Base-by-base conservation (phyloP, 1,139 yeast genomes). In the Saccharomyces uvarum region DNA sequence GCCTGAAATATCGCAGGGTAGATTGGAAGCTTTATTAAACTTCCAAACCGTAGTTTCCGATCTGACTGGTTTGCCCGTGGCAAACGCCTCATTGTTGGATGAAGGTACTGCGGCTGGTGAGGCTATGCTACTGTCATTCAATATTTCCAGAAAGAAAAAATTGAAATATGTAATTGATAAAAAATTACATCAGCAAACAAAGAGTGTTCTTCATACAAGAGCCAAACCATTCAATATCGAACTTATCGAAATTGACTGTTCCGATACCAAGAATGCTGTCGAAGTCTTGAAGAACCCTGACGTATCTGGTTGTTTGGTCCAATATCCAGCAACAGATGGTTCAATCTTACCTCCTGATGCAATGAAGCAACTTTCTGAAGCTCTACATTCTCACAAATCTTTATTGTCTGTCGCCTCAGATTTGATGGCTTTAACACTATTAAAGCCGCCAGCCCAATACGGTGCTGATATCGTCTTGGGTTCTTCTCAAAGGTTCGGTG, bases 81-180 rank as follows among this genome's bases (percentile, higher is more conserved):
- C 98, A 56, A 93, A 93, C 70, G 96, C 97, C 2, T 91, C 98
- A 2, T 76, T 93, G 56, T 78, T 93, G 63, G 99, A 93, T 71
- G 99, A 93, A 75, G 98, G 95, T 54, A 88, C 98, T 13, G 98
- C 99, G 28, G 99, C 98, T 19, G 97, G 95, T 50, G 99, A 93
- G 73, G 98, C 98, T 47, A 87, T 93, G 95, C 78, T 91, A 51
- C 76, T 93, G 77, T 80, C 96, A 1, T 89, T 77, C 74, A 84
- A 86, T 66, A 77, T 79, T 55, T 70, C 78, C 50, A 83, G 82
- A 65, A 87, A 84, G 57, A 91, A 90, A 75, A 85, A 82, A 66
- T 63, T 72, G 24, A 77, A 77, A 51, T 91, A 80, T 67, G 86
- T 86, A 48, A 87, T 90, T 46, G 97, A 93, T 70, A 68, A 77